These are phyloP conservation scores for Luzula sylvatica DNA, from an alignment of 176 grass and related monocot species.

Conservation along the genomic window DNA sequence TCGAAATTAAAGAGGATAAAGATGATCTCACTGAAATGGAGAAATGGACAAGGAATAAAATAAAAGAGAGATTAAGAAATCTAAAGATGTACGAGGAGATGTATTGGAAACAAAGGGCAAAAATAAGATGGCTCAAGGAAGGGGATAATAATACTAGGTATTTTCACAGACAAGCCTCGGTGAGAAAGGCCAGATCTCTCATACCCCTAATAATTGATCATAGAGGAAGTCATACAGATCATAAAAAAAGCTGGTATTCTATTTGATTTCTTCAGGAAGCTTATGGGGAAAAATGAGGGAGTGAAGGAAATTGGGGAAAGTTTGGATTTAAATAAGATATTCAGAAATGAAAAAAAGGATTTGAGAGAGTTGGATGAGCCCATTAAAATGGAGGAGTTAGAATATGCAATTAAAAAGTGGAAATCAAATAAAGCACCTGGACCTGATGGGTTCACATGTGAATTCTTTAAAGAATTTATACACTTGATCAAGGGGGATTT, in stretches of 20 bases:
- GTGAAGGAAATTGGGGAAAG: too few species aligned
- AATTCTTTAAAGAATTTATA: neutral
- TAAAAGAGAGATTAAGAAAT: neutral
- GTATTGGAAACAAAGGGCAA: too few species aligned
- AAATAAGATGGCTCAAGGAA: neutral
- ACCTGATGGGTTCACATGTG: neutral
- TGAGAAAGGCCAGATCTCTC: neutral
- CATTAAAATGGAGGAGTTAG: neutral
- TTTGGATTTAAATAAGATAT: too few species aligned
- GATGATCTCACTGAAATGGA: neutral
- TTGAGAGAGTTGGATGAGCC: neutral
- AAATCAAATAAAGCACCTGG: neutral
- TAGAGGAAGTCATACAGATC: too few species aligned
- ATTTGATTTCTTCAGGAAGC: neutral
- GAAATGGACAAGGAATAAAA: neutral
- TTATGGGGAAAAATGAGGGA: too few species aligned
- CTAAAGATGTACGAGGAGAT: too few species aligned
- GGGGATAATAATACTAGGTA: neutral
- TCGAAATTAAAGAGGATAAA: neutral
- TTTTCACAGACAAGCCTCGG: neutral
- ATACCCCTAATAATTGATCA: too few species aligned
- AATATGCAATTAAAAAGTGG: neutral
- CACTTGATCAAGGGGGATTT: neutral
- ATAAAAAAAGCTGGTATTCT: too few species aligned
- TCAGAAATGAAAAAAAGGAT: too few species aligned